These are phyloP conservation scores for Tricholoma matsutake DNA, from an alignment of 768 basidiomycete species.

Conservation along the genomic window DNA sequence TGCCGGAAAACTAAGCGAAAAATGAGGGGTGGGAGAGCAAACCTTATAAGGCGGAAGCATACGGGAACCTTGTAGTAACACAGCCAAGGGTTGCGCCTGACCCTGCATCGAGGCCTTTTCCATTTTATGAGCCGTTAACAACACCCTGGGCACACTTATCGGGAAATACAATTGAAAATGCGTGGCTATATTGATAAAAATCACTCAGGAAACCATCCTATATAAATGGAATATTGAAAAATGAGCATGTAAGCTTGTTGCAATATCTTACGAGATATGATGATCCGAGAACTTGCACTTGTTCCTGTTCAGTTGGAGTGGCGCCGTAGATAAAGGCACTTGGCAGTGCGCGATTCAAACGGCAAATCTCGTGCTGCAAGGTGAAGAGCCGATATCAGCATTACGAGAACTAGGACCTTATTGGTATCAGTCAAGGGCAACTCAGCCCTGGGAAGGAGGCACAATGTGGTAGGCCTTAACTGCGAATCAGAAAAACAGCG, in stretches of 20 bases:
- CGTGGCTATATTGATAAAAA: neutral
- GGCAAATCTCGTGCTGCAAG: neutral
- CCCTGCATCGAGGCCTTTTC: neutral
- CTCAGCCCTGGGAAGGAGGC: neutral
- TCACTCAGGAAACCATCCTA: neutral
- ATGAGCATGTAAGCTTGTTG: neutral
- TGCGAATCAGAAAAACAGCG: neutral
- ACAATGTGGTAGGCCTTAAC: neutral
- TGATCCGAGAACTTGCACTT: neutral
- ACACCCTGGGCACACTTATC: neutral
- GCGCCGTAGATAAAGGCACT: neutral
- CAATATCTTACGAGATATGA: neutral
- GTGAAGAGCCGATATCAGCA: neutral
- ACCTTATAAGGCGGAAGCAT: neutral
- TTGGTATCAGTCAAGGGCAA: neutral
- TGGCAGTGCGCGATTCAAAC: neutral
- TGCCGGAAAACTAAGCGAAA: neutral
- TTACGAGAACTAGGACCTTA: neutral
- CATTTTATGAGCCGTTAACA: neutral
- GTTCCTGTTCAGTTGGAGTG: neutral
- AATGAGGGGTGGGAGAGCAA: constrained; percentile 1
- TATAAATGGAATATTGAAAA: neutral
- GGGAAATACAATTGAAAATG: neutral
- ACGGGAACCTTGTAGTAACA: neutral
- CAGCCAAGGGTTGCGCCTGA: neutral